Conservation (phyloP, 306 rosid species). For the Herpetospermum pedunculosum region DNA sequence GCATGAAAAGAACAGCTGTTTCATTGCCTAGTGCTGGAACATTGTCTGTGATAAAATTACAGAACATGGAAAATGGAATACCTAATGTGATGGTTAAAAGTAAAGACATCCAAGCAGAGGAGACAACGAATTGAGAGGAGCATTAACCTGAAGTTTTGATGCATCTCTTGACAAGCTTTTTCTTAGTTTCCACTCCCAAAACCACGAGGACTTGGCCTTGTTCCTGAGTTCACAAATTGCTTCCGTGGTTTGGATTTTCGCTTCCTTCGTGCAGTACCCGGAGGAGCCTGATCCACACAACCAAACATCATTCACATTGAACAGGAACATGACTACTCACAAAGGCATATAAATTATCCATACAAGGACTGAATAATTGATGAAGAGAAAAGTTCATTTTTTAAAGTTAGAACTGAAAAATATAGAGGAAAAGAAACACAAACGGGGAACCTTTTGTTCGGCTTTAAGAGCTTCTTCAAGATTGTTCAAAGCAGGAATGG, state of each 20-base stretch:
- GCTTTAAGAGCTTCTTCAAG: conserved; percentile 83
- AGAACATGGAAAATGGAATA: not conserved
- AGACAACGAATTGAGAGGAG: too few species aligned
- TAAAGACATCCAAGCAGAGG: not conserved
- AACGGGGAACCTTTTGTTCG: conserved; percentile 62
- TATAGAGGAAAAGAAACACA: conserved; percentile 7
- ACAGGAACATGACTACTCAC: not conserved
- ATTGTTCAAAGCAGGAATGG: conserved; percentile 69
- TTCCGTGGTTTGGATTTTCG: conserved; percentile 46
- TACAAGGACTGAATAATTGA: not conserved
- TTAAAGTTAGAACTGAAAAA: not conserved
- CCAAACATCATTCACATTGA: not conserved
- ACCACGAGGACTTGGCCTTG: conserved; percentile 77
- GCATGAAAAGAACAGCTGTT: not conserved
- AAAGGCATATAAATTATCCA: not conserved
- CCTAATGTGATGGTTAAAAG: not conserved
- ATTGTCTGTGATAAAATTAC: not conserved
- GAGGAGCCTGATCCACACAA: conserved; percentile 41
- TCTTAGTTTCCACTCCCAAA: conserved; percentile 59
- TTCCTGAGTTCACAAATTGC: conserved; percentile 34
- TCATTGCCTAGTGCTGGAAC: not conserved
- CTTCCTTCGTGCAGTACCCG: conserved; percentile 88
- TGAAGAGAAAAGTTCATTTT: not conserved
- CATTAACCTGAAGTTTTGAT: not conserved
- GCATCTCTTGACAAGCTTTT: not conserved